These are phyloP conservation scores for Calonectria pseudoturangicola DNA, from an alignment of 2,329 filamentous ascomycete species.

Conservation along the genomic window DNA sequence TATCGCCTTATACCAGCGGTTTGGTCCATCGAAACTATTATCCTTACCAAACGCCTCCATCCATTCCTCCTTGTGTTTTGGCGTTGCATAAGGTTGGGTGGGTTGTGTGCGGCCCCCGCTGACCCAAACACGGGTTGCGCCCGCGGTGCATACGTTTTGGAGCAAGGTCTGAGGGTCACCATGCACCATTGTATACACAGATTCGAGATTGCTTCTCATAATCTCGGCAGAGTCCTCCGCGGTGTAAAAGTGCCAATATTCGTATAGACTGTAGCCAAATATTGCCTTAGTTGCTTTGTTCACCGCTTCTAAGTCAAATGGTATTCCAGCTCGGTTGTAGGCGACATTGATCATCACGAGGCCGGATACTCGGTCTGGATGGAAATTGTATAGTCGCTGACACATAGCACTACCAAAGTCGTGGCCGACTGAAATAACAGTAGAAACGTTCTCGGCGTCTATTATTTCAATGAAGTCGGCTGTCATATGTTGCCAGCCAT, in stretches of 20 bases:
- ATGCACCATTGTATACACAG: not conserved
- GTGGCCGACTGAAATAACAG: conserved; percentile 43
- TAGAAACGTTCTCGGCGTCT: conserved; percentile 35
- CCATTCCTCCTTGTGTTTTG: not conserved
- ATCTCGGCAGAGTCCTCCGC: not conserved
- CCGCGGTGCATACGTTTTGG: not conserved
- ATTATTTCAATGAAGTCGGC: conserved; percentile 43
- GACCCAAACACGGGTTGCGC: not conserved
- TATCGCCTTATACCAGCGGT: not conserved
- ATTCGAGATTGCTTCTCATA: not conserved
- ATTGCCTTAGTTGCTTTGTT: not conserved
- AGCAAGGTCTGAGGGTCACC: not conserved
- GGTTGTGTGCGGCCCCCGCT: not conserved
- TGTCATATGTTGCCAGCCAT: conserved; percentile 39
- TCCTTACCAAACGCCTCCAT: not conserved
- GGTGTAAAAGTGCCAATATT: not conserved
- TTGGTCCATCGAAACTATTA: not conserved
- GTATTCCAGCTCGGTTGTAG: not conserved
- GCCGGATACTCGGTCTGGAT: not conserved
- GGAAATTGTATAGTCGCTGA: not conserved
- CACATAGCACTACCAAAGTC: conserved; percentile 33
- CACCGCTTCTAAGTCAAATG: not conserved
- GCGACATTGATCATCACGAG: not conserved
- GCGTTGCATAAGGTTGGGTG: not conserved
- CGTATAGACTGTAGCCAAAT: not conserved